These are phyloP conservation scores for Rosa chinensis DNA, from an alignment of 306 rosid genomes.

Conservation along the genomic window DNA sequence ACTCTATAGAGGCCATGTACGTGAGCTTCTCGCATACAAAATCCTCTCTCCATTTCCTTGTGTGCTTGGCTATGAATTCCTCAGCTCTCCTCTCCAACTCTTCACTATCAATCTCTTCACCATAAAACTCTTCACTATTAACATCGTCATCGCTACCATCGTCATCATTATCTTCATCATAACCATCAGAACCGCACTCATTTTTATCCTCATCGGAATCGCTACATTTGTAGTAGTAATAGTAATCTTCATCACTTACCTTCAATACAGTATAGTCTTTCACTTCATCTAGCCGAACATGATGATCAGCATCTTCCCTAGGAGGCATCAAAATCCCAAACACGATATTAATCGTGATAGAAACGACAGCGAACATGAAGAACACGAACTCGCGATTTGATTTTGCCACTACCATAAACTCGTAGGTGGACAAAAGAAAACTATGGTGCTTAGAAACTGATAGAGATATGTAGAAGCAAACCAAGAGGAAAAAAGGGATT, in stretches of 20 bases:
- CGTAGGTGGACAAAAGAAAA: constrained; percentile 19
- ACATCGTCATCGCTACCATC: constrained; percentile 3
- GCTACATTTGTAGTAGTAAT: background rate
- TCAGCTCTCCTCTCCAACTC: constrained; percentile 33
- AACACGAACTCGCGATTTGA: constrained; percentile 20
- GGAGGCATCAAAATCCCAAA: constrained; percentile 22
- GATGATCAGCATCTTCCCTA: constrained; percentile 4
- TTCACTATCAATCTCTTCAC: constrained; percentile 18
- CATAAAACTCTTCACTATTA: constrained; percentile 1
- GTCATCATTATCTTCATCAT: constrained; percentile 33
- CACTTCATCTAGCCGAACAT: background rate
- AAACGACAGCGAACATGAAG: constrained; percentile 25
- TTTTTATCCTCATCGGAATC: background rate
- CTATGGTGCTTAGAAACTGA: constrained; percentile 19
- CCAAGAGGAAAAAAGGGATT: background rate
- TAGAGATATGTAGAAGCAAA: constrained; percentile 1
- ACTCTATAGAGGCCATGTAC: constrained; percentile 7
- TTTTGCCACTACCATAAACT: constrained; percentile 15
- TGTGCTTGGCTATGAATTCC: constrained; percentile 35
- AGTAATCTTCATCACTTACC: background rate
- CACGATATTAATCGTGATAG: constrained; percentile 15
- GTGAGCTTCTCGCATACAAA: constrained; percentile 7
- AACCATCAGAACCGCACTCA: constrained; percentile 27
- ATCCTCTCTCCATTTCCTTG: constrained; percentile 39
- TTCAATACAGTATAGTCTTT: background rate